A percentile compares a stretch with the other conserved stretches of the same genome.
These are phyloP conservation scores for Beta lomatogona DNA, from an alignment of 179 eudicot genomes.

Conservation along the genomic window DNA sequence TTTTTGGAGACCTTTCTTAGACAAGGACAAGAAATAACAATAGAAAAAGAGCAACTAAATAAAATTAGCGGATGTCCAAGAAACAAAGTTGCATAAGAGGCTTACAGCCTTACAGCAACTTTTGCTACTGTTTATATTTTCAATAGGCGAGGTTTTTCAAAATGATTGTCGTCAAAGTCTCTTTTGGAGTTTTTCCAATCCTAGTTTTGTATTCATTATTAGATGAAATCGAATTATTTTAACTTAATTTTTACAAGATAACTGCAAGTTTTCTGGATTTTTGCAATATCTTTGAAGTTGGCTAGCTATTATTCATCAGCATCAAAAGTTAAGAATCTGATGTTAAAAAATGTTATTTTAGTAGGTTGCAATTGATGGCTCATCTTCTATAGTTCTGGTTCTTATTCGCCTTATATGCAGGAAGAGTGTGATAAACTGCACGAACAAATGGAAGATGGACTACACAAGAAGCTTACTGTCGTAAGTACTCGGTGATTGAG, in stretches of 20 bases:
- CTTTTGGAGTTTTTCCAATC: no score
- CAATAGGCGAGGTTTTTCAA: neutral
- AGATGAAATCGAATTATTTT: neutral
- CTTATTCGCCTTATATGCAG: constrained; percentile 16
- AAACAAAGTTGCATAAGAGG: neutral
- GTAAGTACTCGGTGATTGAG: constrained; percentile 22
- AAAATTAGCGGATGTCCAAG: neutral
- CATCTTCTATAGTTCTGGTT: neutral
- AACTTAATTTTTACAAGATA: neutral
- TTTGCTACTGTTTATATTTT: neutral
- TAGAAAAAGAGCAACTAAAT: neutral
- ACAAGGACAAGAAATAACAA: neutral
- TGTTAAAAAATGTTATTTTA: neutral
- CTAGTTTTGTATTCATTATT: neutral
- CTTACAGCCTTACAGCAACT: neutral
- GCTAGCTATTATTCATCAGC: neutral
- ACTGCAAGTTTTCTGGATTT: neutral
- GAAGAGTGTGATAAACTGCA: constrained; percentile 34
- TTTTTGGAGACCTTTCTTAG: neutral
- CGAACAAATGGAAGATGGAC: constrained; percentile 33
- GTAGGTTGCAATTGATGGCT: neutral
- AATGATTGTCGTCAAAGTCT: neutral
- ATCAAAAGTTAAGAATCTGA: neutral
- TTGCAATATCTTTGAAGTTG: neutral
- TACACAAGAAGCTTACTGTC: constrained; percentile 32